A percentile compares a stretch with the other conserved stretches of the same genome.
Conservation (phyloP, 2,329 filamentous ascomycete species). For the Thielaviopsis euricoi region DNA sequence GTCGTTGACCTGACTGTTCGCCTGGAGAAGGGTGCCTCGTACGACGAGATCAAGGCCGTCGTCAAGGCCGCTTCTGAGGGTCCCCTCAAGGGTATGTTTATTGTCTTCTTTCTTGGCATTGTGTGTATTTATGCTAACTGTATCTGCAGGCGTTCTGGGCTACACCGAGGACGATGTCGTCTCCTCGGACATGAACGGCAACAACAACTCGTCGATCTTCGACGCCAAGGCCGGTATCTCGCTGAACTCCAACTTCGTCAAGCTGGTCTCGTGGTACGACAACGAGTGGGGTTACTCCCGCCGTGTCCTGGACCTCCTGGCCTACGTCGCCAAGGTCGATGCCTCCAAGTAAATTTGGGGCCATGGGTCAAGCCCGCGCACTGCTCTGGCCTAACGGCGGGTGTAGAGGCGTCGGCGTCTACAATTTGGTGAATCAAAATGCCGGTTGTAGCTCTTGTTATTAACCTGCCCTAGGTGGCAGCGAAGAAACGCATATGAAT, state of each 20-base stretch:
- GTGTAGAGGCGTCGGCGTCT: background rate
- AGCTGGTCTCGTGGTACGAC: conserved; percentile 97
- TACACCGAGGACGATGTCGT: conserved; percentile 98
- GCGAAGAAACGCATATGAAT: conserved; percentile 5
- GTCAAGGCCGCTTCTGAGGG: conserved; percentile 79
- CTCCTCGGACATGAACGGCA: conserved; percentile 84
- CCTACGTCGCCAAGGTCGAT: conserved; percentile 68
- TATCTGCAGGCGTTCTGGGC: conserved; percentile 53
- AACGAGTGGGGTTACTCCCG: conserved; percentile 99
- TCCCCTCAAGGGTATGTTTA: conserved; percentile 63
- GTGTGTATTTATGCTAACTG: conserved; percentile 11
- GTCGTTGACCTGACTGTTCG: conserved; percentile 95
- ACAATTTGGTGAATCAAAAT: background rate
- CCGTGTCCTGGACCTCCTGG: conserved; percentile 70
- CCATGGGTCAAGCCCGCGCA: background rate
- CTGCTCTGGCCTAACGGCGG: background rate
- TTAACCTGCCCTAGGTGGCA: background rate
- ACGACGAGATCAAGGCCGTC: conserved; percentile 84
- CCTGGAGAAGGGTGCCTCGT: conserved; percentile 73
- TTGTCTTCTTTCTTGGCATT: background rate
- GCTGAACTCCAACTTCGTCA: conserved; percentile 96
- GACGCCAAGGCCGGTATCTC: conserved; percentile 98
- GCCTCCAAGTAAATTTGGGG: conserved; percentile 29
- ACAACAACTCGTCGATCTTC: conserved; percentile 92
- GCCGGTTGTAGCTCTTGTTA: background rate